phyloP scores from a whole-genome alignment of 331 rosid genomes.

The Pyracantha coccinea region DNA sequence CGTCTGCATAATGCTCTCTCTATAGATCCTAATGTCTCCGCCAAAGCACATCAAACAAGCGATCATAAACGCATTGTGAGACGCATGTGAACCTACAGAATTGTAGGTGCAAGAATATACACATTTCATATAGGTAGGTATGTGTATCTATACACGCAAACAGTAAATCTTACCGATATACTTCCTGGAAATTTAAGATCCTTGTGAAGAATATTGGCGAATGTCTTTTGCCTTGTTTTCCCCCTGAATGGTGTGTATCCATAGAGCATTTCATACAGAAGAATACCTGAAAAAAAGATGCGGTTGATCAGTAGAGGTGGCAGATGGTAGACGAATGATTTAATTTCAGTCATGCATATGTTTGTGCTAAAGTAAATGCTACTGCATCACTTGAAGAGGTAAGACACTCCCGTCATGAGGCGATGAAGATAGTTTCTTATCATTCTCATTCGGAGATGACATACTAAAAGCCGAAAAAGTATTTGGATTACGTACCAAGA shows the following conservation, averaged over 20 bases:
- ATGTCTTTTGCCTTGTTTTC: conserved; percentile 85
- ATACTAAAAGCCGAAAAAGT: not conserved
- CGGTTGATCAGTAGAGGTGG: not conserved
- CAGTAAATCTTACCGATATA: conserved; percentile 42
- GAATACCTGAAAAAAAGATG: conserved; percentile 46
- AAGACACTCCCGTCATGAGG: not conserved
- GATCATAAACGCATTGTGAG: not conserved
- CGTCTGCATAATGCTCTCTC: not conserved
- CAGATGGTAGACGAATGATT: not conserved
- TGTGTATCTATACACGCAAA: not conserved
- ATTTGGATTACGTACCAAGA: conserved; percentile 46
- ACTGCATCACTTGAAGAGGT: not conserved
- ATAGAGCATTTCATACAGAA: conserved; percentile 84
- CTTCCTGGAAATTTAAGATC: conserved; percentile 92
- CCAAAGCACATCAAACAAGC: not conserved
- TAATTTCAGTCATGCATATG: not conserved
- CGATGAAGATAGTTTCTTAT: not conserved
- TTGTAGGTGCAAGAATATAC: not conserved
- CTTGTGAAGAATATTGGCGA: conserved; percentile 88
- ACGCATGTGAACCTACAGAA: not conserved
- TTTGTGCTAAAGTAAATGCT: not conserved
- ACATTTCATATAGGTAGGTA: not conserved
- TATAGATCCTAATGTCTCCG: not conserved
- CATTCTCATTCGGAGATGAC: not conserved
- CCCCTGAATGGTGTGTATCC: conserved; percentile 97